Evolutionary conservation across 306 rosid genomes (phyloP).

Genomic region (Quercus mongolica): DNA sequence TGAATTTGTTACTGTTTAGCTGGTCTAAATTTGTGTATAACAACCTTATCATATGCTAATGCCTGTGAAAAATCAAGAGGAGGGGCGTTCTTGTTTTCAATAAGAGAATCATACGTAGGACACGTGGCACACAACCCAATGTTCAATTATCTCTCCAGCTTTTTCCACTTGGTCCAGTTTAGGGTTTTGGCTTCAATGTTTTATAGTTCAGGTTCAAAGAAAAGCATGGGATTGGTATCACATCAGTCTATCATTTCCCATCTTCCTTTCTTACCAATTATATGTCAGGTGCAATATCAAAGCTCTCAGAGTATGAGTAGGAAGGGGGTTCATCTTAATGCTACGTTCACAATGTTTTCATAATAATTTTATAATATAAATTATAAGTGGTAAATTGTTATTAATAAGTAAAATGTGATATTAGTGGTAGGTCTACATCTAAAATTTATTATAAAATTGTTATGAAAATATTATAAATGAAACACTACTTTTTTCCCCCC

Average conservation of each 20-base stretch:
- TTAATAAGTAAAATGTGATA: no score
- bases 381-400: no score
- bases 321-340: no score
- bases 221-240: neutral
- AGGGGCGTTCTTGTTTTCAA: neutral
- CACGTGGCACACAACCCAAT: neutral
- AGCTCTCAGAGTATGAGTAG: no score
- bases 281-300: neutral
- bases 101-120: conserved; percentile 1
- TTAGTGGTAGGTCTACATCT: no score
- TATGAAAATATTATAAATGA: neutral
- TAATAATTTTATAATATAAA: no score
- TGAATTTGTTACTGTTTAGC: neutral
- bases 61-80: neutral
- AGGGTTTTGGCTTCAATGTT: neutral
- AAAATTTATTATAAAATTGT: no score
- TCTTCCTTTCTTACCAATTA: no score
- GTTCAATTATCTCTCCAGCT: neutral
- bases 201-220: neutral
- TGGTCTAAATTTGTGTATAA: neutral
- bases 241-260: neutral
- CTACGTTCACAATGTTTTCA: rapidly evolving
- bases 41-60: neutral
- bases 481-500: rapidly evolving
- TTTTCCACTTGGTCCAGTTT: neutral